Evolutionary conservation across 192 early-diverging fungal genomes (phyloP).

Genomic region (Jimgerdemannia flammicorona): DNA sequence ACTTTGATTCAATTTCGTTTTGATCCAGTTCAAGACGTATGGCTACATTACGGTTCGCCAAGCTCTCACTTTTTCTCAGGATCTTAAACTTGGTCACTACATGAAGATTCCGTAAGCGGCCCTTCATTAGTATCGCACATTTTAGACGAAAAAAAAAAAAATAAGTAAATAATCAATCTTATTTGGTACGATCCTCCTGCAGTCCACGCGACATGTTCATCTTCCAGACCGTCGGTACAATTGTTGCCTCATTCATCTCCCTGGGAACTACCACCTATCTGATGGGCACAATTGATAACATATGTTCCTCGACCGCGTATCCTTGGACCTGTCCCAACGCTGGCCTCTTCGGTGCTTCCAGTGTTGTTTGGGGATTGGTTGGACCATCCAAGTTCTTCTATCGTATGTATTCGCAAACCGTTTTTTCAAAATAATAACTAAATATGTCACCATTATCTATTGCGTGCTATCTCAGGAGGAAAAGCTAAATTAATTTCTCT

Average conservation of each 20-base stretch:
- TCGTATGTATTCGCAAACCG: neutral
- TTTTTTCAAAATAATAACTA: neutral
- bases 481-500: no score
- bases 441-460: neutral
- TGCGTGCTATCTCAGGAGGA: neutral
- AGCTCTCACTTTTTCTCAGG: slow-evolving; percentile 52
- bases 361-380: neutral
- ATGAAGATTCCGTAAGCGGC: slow-evolving; percentile 24
- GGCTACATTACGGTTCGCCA: slow-evolving; percentile 35
- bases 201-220: slow-evolving; percentile 57
- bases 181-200: no score
- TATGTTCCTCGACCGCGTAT: neutral
- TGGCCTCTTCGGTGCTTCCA: no score
- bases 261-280: neutral
- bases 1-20: no score
- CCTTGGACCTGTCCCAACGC: no score
- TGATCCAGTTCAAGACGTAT: neutral
- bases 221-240: slow-evolving; percentile 54
- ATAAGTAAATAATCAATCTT: slow-evolving; percentile 57
- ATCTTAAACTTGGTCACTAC: slow-evolving; percentile 51
- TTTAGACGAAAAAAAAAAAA: slow-evolving; percentile 41
- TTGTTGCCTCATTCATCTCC: slow-evolving; percentile 36
- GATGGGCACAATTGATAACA: neutral
- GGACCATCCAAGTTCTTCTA: neutral
- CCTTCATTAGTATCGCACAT: neutral